Evolutionary conservation across 108 stramenopile genomes (phyloP).

Genomic region (Mediolabrus comicus): DNA sequence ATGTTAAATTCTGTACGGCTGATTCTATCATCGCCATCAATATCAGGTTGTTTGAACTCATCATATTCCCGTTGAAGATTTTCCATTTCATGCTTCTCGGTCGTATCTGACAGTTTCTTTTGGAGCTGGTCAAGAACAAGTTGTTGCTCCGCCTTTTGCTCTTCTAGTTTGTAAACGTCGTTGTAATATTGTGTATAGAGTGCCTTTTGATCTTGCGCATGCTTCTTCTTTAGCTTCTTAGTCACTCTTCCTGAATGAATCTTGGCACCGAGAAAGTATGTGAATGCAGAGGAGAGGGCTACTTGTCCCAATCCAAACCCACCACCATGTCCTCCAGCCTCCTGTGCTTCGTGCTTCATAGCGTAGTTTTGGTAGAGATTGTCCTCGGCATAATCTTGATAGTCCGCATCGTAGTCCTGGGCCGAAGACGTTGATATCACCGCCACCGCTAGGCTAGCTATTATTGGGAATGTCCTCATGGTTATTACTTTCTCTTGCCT

Average conservation of each 20-base stretch:
- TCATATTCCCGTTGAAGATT: constrained; percentile 93
- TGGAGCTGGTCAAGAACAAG: constrained; percentile 57
- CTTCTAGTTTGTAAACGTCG: constrained; percentile 89
- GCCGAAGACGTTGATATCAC: constrained; percentile 16
- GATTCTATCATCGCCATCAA: constrained; percentile 94
- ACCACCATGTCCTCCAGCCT: constrained; percentile 46
- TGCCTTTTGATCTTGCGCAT: constrained; percentile 82
- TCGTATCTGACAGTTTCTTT: constrained; percentile 52
- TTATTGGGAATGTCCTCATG: constrained; percentile 25
- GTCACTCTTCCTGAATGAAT: constrained; percentile 67
- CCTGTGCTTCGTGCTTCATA: constrained; percentile 70
- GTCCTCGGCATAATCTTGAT: constrained; percentile 59
- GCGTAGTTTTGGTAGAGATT: constrained; percentile 83
- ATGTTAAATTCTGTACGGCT: constrained; percentile 91
- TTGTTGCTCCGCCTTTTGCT: constrained; percentile 66
- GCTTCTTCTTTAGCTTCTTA: constrained; percentile 73
- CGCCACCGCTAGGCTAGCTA: constrained; percentile 23
- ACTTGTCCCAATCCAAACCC: constrained; percentile 58
- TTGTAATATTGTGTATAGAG: constrained; percentile 92
- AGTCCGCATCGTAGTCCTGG: constrained; percentile 45
- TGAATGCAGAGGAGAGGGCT: constrained; percentile 45
- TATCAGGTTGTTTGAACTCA: constrained; percentile 97
- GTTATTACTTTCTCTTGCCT: neutral
- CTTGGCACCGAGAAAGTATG: constrained; percentile 72
- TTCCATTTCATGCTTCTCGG: constrained; percentile 79